These are phyloP conservation scores for Paracamarosporium sp. DNA, from an alignment of 2,329 filamentous ascomycete genomes.

Conservation along the genomic window DNA sequence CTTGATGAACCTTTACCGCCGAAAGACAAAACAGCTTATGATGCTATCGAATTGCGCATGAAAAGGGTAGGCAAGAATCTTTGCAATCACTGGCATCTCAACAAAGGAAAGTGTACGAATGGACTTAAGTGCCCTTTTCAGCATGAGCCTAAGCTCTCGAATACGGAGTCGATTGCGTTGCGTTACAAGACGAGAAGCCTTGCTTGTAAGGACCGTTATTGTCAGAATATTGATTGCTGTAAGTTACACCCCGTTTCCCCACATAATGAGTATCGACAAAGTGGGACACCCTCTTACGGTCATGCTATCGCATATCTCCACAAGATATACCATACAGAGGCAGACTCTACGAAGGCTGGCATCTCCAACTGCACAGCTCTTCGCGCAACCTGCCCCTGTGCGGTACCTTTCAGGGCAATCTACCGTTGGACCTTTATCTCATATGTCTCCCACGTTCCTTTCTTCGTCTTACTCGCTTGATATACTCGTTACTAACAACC, in stretches of 20 bases:
- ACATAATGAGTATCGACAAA: too few relatives aligned
- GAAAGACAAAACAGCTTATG: slow-evolving; percentile 29
- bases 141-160: slow-evolving; percentile 48
- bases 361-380: too few relatives aligned
- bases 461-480: background rate
- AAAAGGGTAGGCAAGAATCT: slow-evolving; percentile 37
- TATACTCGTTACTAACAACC: slow-evolving; percentile 9
- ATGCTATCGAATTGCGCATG: slow-evolving; percentile 40
- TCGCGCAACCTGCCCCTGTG: too few relatives aligned
- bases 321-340: too few relatives aligned
- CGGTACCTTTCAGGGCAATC: too few relatives aligned
- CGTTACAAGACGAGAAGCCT: slow-evolving; percentile 51
- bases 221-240: slow-evolving; percentile 52
- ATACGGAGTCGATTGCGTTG: slow-evolving; percentile 48
- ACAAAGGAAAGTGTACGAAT: slow-evolving; percentile 46
- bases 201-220: slow-evolving; percentile 46
- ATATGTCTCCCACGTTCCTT: too few relatives aligned
- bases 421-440: too few relatives aligned
- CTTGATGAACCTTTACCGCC: slow-evolving; percentile 48
- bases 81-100: slow-evolving; percentile 45
- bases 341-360: too few relatives aligned
- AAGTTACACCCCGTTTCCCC: too few relatives aligned
- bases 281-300: too few relatives aligned
- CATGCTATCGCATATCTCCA: too few relatives aligned
- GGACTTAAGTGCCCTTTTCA: slow-evolving; percentile 51